Evolutionary conservation across 2,329 filamentous ascomycete genomes (phyloP), one percentile per base, ranked within the genome.

Genomic region (Pseudocercospora ulei): DNA sequence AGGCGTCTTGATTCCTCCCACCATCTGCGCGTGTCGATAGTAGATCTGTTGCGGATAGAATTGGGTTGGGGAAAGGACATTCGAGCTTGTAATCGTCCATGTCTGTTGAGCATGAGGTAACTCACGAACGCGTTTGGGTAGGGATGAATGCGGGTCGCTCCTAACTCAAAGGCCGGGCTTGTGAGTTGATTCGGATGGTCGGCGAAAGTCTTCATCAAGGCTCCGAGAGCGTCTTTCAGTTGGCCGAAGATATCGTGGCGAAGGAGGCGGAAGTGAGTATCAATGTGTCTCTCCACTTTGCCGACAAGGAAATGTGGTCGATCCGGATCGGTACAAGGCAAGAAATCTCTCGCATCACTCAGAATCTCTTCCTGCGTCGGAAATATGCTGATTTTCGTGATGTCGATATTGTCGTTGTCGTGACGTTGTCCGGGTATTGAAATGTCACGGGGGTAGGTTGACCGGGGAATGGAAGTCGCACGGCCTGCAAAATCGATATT

Each of bases 401-500:
- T 78, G 46, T 82, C 67, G 1, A 52, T 62, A 52, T 71, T 72
- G 49, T 86, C 81, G 38, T 87, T 87, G 56, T 86, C 78, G 47
- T 87, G 80, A 0, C 81, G 70, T 0, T 79, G 79, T 0, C 81
- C 81, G 11, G n/a, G n/a, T n/a, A n/a, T n/a, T n/a, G n/a, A n/a
- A n/a, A n/a, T n/a, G n/a, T n/a, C n/a, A n/a, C n/a, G n/a, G n/a
- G n/a, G n/a, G n/a, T n/a, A n/a, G n/a, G n/a, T n/a, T n/a, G n/a
- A n/a, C n/a, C n/a, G n/a, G n/a, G n/a, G n/a, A n/a, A n/a, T n/a
- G n/a, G n/a, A n/a, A n/a, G n/a, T n/a, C n/a, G n/a, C n/a, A n/a
- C n/a, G n/a, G n/a, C n/a, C n/a, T n/a, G n/a, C n/a, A n/a, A n/a
- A n/a, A n/a, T n/a, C n/a, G n/a, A n/a, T n/a, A n/a, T n/a, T n/a